A percentile compares a stretch with the other conserved stretches of the same genome.
Evolutionary conservation across 495 filamentous ascomycete species (phyloP).

Genomic region (Aspergillus heteromorphus): DNA sequence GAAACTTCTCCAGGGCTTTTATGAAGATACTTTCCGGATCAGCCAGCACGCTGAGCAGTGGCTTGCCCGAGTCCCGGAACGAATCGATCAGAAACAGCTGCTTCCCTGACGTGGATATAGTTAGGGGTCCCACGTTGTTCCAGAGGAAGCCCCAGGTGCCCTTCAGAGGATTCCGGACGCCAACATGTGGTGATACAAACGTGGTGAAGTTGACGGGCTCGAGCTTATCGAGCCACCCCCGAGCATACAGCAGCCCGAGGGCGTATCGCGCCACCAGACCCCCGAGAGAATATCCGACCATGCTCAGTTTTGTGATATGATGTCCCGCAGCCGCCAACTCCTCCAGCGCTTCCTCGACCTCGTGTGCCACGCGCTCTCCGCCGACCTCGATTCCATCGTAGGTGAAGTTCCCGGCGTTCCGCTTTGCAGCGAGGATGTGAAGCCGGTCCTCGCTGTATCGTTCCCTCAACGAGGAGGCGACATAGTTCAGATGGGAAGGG

Average conservation of each 20-base stretch:
- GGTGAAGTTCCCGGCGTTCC: conserved; percentile 77
- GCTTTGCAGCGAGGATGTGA: conserved; percentile 69
- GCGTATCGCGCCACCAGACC: conserved; percentile 85
- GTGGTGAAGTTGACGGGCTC: conserved; percentile 90
- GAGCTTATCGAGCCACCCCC: conserved; percentile 70
- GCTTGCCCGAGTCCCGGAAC: conserved; percentile 74
- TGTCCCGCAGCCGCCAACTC: conserved; percentile 58
- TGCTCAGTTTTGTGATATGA: conserved; percentile 71
- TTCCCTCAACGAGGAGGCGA: conserved; percentile 62
- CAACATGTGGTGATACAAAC: conserved; percentile 86
- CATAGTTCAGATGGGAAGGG: conserved; percentile 69
- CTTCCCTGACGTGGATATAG: conserved; percentile 71
- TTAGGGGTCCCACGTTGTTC: conserved; percentile 75
- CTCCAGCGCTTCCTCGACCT: conserved; percentile 79
- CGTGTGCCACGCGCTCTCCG: conserved; percentile 79
- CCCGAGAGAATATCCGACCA: conserved; percentile 87
- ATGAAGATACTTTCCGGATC: conserved; percentile 86
- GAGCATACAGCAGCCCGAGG: conserved; percentile 74
- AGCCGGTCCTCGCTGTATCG: conserved; percentile 59
- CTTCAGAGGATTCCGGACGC: conserved; percentile 67
- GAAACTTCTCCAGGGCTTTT: conserved; percentile 67
- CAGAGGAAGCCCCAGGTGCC: conserved; percentile 64
- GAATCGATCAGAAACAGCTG: conserved; percentile 85
- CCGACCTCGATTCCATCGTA: conserved; percentile 93
- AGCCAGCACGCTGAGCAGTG: conserved; percentile 73